Evolutionary conservation across 495 filamentous ascomycete species (phyloP).

Genomic region (Friedmanniomyces simplex): DNA sequence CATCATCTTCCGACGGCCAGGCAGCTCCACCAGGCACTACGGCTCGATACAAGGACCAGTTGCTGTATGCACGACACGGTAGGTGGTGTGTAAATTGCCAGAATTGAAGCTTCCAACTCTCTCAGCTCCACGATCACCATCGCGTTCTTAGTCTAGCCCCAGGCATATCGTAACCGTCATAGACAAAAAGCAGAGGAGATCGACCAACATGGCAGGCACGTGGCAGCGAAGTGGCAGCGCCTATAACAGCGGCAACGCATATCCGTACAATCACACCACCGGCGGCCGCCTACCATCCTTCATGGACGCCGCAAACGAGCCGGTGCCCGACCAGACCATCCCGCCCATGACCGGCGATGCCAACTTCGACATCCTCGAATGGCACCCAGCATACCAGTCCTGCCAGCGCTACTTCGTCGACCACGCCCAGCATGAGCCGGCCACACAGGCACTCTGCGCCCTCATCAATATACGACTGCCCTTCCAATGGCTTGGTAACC

Average conservation of each 20-base stretch:
- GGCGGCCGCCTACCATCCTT: not conserved
- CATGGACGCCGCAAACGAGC: constrained; percentile 8
- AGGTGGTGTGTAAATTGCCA: no score
- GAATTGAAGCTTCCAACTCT: no score
- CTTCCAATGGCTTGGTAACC: constrained; percentile 44
- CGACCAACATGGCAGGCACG: not conserved
- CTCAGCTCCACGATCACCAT: no score
- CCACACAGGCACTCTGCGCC: constrained; percentile 79
- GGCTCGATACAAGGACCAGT: no score
- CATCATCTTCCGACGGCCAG: no score
- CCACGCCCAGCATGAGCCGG: constrained; percentile 72
- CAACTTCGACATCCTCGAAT: constrained; percentile 77
- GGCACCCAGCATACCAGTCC: constrained; percentile 85
- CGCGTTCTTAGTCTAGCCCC: not conserved
- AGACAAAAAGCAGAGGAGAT: not conserved
- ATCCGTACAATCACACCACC: not conserved
- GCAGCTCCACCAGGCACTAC: no score
- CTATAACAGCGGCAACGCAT: not conserved
- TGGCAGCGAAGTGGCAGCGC: not conserved
- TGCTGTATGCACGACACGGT: no score
- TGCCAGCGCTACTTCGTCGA: constrained; percentile 92
- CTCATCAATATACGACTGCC: constrained; percentile 79
- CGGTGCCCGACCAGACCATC: not conserved
- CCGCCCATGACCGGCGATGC: constrained; percentile 23
- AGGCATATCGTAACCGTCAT: not conserved